Base-by-base conservation (phyloP, 345 rosid genomes). In the Nasturtium officinale region DNA sequence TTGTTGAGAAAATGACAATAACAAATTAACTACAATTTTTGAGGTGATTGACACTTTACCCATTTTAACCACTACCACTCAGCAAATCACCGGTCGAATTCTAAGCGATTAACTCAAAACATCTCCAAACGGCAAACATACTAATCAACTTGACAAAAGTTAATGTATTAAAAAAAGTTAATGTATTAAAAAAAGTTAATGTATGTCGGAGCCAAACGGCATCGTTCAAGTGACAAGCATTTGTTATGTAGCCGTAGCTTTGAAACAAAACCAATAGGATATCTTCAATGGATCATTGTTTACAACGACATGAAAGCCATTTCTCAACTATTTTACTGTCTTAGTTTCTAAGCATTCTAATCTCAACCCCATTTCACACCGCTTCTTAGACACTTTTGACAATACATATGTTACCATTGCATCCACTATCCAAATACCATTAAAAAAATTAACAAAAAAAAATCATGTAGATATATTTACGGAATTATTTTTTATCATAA, bases 271-370 rank as follows among this genome's bases (percentile, higher is more conserved):
- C 61, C 38, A 60, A 66, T 33, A 68, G 51, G 42, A 56, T 68
- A 69, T 68, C 74, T 68, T 61, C 68, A 73, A 47, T 67, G 61
- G 46, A 59, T 74, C 72, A 66, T 66, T 47, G 79, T 75, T 40
- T 42, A 53, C 64, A 75, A 68, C 69, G 69, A 75, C 64, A 47
- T 68, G 79, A 75, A 75, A 75, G 79, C 79, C 74, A 75, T 75
- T 75, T 75, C 69, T 69, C 79, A 75, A 75, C 78, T 60, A 30
- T 67, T 61, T 5, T 30, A 38, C 28, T 68, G 32, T 54, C 79
- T 75, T 75, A 30, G 57, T 52, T 75, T 68, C 74, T 68, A 75
- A 75, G 79, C 79, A 75, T 68, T 68, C 26, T 67, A 30, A 40
- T 60, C 74, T 59, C 72, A 59, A 48, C 26, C 72, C 13, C 61